Evolutionary conservation across 1,139 yeast species (phyloP).

Genomic region (Pichia sp.): DNA sequence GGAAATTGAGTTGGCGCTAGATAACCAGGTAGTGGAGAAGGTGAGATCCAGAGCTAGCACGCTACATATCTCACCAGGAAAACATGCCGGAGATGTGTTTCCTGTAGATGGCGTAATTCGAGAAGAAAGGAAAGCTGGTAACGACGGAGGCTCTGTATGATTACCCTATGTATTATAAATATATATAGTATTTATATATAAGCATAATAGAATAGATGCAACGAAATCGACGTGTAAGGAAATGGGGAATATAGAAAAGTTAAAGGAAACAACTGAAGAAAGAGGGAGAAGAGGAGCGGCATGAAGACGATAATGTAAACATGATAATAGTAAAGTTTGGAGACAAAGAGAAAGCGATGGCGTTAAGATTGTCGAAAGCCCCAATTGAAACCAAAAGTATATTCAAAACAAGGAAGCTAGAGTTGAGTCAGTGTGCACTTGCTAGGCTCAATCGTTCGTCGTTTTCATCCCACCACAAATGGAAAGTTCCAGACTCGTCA

Average conservation of each 20-base stretch:
- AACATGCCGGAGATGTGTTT: conserved; percentile 8
- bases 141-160: not conserved
- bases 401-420: not conserved
- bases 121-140: not conserved
- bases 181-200: not conserved
- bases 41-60: conserved; percentile 26
- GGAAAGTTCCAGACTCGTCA: conserved; percentile 34
- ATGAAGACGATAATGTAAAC: not conserved
- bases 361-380: not conserved
- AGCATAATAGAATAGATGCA: not conserved
- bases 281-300: not conserved
- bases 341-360: not conserved
- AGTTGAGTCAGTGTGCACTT: not conserved
- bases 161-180: not conserved
- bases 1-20: not conserved
- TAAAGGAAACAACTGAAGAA: not conserved
- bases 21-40: conserved; percentile 6
- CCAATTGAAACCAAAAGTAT: not conserved
- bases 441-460: conserved; percentile 33
- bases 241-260: not conserved
- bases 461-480: conserved; percentile 40
- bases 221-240: not conserved
- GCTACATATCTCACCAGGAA: conserved; percentile 8
- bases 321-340: not conserved
- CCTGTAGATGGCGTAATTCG: not conserved